phyloP scores from a whole-genome alignment of 805 yeast genomes.

The Schwanniomyces polymorphus region DNA sequence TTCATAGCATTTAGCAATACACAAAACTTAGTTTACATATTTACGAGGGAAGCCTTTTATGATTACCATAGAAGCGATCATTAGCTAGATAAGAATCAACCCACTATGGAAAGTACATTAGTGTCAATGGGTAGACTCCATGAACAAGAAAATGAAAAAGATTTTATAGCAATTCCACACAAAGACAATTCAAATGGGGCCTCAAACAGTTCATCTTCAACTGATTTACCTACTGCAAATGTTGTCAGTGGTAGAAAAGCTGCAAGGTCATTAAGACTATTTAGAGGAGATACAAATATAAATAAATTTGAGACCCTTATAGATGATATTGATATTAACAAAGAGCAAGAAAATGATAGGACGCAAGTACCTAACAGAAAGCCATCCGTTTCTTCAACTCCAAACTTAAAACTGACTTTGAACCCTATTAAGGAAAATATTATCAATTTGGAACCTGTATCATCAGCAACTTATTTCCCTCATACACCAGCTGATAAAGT shows the following conservation, averaged over 20 bases:
- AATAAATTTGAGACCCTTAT: slow-evolving; percentile 6
- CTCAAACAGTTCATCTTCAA: not conserved
- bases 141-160: not conserved
- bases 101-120: not conserved
- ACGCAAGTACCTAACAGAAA: slow-evolving; percentile 1
- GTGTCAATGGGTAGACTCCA: not conserved
- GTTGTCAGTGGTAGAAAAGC: slow-evolving; percentile 55
- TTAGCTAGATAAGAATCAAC: not conserved
- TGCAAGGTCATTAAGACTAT: slow-evolving; percentile 55
- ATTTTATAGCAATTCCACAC: not conserved
- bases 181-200: not conserved
- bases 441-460: slow-evolving; percentile 53
- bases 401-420: not conserved
- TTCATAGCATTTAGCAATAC: not conserved
- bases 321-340: slow-evolving; percentile 5
- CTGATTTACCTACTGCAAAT: slow-evolving; percentile 4
- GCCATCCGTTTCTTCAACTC: slow-evolving; percentile 2
- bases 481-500: slow-evolving; percentile 44
- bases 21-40: not conserved
- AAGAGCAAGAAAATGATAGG: slow-evolving; percentile 12
- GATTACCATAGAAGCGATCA: not conserved
- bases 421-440: slow-evolving; percentile 7
- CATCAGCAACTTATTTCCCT: slow-evolving; percentile 72
- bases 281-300: slow-evolving; percentile 30
- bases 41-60: not conserved